Evolutionary conservation across 306 rosid species (phyloP).

Genomic region (Gillenia trifoliata): DNA sequence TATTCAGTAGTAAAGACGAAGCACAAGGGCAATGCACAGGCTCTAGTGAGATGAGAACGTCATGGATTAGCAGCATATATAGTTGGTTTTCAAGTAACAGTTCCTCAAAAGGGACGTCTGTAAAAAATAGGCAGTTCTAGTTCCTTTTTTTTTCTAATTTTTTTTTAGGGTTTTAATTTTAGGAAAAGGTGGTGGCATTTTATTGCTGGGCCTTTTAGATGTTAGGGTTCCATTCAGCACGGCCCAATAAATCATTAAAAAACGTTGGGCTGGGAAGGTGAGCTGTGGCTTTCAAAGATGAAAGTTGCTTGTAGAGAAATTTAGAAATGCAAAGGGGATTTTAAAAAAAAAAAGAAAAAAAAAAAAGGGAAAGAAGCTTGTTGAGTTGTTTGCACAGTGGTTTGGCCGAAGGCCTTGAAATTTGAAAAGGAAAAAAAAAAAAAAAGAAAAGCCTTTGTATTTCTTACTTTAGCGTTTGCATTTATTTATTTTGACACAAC

Average conservation of each 20-base stretch:
- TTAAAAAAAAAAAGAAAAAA: background rate
- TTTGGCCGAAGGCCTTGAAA: conserved; percentile 84
- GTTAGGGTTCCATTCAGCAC: conserved; percentile 45
- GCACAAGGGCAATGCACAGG: conserved; percentile 90
- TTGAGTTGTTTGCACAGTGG: conserved; percentile 24
- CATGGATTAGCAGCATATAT: conserved; percentile 59
- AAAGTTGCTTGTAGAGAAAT: conserved; percentile 62
- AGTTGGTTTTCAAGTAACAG: conserved; percentile 48
- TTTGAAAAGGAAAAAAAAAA: background rate
- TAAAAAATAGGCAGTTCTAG: conserved; percentile 64
- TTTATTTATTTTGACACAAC: no score
- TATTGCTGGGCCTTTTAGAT: conserved; percentile 36
- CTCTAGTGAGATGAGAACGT: conserved; percentile 59
- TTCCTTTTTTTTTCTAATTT: background rate
- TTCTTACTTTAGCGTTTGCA: no score
- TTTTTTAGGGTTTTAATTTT: conserved; percentile 31
- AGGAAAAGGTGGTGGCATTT: conserved; percentile 31
- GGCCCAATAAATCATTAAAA: conserved; percentile 51
- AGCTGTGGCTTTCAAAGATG: conserved; percentile 65
- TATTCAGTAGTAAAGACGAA: conserved; percentile 74
- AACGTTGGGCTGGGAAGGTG: conserved; percentile 47
- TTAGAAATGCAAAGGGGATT: conserved; percentile 22
- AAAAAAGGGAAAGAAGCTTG: background rate
- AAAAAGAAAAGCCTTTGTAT: background rate
- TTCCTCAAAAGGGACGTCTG: conserved; percentile 53